Percentiles rank a stretch among this genome's conserved stretches.
These are phyloP conservation scores for Aegilops sharonensis DNA, from an alignment of 176 grass and related monocot species.

Conservation along the genomic window DNA sequence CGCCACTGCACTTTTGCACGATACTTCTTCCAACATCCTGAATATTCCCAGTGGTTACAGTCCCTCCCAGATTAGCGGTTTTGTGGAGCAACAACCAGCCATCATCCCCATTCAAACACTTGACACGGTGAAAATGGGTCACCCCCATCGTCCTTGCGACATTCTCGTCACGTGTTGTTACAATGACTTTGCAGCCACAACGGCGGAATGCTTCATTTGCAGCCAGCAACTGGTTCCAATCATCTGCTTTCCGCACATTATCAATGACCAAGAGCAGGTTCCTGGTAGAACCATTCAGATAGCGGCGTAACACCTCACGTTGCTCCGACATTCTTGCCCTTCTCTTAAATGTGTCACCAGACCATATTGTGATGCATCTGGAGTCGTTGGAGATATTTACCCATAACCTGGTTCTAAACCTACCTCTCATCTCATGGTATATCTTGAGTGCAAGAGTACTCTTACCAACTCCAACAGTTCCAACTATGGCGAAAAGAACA, in stretches of 20 bases:
- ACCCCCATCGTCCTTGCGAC: constrained; percentile 34
- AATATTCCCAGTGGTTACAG: constrained; percentile 10
- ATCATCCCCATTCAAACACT: constrained; percentile 40
- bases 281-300: not conserved
- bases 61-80: constrained; percentile 16
- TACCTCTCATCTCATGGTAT: constrained; percentile 19
- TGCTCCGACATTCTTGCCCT: constrained; percentile 2
- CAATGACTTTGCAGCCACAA: constrained; percentile 44
- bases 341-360: constrained; percentile 3
- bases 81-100: constrained; percentile 50
- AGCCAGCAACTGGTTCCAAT: constrained; percentile 36
- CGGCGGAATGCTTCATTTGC: not conserved
- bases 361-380: constrained; percentile 35
- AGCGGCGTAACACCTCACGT: not conserved
- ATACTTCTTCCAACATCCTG: constrained; percentile 53
- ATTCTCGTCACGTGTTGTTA: constrained; percentile 46
- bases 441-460: constrained; percentile 45
- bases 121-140: constrained; percentile 33
- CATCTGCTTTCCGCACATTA: constrained; percentile 45
- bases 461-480: constrained; percentile 51
- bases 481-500: constrained; percentile 31
- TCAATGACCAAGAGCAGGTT: constrained; percentile 52
- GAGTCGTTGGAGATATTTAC: constrained; percentile 41
- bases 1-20: constrained; percentile 53
- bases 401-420: constrained; percentile 36